These are phyloP conservation scores for Fusarium nematophilum DNA, from an alignment of 2,329 filamentous ascomycete genomes.

Conservation along the genomic window DNA sequence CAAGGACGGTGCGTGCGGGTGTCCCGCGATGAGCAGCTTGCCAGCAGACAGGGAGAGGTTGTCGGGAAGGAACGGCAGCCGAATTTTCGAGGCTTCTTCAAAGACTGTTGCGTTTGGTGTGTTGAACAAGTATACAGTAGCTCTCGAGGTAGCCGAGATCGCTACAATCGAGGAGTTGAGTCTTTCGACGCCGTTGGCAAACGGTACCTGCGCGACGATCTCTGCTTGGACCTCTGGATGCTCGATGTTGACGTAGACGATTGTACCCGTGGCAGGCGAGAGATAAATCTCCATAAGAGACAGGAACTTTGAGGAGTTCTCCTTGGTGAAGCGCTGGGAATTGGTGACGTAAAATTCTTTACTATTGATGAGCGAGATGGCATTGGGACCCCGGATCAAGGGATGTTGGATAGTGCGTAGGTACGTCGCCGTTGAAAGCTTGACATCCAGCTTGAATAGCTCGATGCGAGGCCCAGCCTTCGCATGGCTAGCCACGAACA, in stretches of 20 bases:
- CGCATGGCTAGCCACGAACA: constrained; percentile 54
- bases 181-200: constrained; percentile 56
- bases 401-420: constrained; percentile 52
- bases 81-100: constrained; percentile 7
- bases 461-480: constrained; percentile 51
- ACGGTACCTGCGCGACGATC: constrained; percentile 50
- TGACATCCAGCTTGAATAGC: constrained; percentile 52
- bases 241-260: constrained; percentile 50
- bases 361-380: constrained; percentile 49
- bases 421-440: constrained; percentile 48
- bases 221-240: constrained; percentile 25
- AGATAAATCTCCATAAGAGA: constrained; percentile 50
- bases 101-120: constrained; percentile 6
- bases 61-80: constrained; percentile 53
- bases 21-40: constrained; percentile 54
- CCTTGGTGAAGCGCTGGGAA: constrained; percentile 50
- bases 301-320: constrained; percentile 38
- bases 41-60: constrained; percentile 50
- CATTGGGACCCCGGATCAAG: constrained; percentile 53
- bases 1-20: constrained; percentile 51
- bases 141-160: constrained; percentile 49
- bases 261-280: constrained; percentile 45
- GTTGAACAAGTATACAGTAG: constrained; percentile 23
- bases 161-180: constrained; percentile 53
- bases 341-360: constrained; percentile 57